A percentile compares a stretch with the other conserved stretches of the same genome.
Conservation (phyloP, 208 protist genomes). For the Trypanosoma platydactyli region DNA sequence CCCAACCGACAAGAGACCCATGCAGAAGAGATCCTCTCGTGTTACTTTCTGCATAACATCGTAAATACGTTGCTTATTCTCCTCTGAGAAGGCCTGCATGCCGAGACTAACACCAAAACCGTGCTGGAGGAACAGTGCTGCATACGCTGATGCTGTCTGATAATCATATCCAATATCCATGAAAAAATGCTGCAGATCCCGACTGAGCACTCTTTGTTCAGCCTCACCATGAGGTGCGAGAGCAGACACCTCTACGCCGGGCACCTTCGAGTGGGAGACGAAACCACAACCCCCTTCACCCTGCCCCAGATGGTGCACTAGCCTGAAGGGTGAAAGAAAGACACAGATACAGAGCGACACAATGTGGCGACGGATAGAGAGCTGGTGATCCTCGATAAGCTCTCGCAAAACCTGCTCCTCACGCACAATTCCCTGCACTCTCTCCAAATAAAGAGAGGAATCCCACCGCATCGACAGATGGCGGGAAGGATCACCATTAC, state of each 20-base stretch:
- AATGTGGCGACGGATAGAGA: background rate
- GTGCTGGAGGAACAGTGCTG: background rate
- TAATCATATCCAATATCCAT: background rate
- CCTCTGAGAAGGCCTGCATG: background rate
- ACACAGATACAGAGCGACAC: background rate
- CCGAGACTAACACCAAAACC: background rate
- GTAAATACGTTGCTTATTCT: background rate
- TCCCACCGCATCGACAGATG: too few species aligned
- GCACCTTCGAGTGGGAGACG: background rate
- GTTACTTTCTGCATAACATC: background rate
- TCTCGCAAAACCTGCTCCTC: background rate
- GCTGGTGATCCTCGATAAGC: background rate
- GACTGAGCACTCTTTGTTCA: background rate
- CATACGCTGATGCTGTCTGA: background rate
- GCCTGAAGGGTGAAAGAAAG: background rate
- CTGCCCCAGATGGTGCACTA: background rate
- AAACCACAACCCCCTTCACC: background rate
- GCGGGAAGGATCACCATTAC: too few species aligned
- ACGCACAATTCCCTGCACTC: background rate
- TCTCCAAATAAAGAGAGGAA: too few species aligned
- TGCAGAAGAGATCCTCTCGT: background rate
- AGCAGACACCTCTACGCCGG: background rate
- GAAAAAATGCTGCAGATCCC: background rate
- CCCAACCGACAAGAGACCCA: background rate
- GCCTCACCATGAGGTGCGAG: background rate